Percentiles rank a stretch among this genome's conserved stretches.
Conservation (phyloP, 768 basidiomycete species). For the Mycena galopus region DNA sequence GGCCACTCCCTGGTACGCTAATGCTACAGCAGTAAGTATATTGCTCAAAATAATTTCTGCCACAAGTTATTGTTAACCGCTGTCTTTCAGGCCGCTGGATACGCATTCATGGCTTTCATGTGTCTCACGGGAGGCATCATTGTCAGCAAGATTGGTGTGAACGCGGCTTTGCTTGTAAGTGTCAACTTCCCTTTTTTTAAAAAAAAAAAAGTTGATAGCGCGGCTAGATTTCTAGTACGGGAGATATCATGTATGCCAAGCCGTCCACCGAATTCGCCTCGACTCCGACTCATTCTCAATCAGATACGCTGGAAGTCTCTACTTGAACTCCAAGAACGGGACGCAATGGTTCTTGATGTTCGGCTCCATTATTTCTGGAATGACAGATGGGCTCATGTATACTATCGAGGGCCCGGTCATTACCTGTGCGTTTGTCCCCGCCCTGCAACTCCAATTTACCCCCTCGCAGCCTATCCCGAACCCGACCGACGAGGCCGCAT, state of each 20-base stretch:
- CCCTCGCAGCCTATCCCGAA: slow-evolving; percentile 46
- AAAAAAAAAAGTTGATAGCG: neutral
- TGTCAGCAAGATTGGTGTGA: slow-evolving; percentile 50
- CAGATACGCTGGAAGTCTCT: slow-evolving; percentile 50
- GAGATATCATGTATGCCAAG: slow-evolving; percentile 46
- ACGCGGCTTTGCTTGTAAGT: slow-evolving; percentile 41
- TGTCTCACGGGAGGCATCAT: slow-evolving; percentile 49
- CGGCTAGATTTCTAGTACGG: slow-evolving; percentile 45
- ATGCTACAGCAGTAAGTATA: slow-evolving; percentile 41
- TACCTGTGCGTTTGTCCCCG: slow-evolving; percentile 37
- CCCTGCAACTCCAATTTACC: neutral
- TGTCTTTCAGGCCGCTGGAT: slow-evolving; percentile 42
- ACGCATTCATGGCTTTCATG: slow-evolving; percentile 48
- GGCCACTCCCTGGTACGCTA: slow-evolving; percentile 49
- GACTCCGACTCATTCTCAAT: neutral
- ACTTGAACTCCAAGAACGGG: slow-evolving; percentile 50
- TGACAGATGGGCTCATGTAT: slow-evolving; percentile 50
- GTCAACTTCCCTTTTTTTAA: neutral
- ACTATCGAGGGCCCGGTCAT: slow-evolving; percentile 50
- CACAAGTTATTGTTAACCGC: neutral
- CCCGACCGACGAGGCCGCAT: slow-evolving; percentile 49
- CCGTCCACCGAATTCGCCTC: neutral
- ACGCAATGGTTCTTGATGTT: slow-evolving; percentile 53
- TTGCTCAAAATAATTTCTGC: no score
- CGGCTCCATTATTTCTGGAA: slow-evolving; percentile 47